phyloP scores from a whole-genome alignment of 306 rosid species.

The Cyamopsis tetragonoloba region DNA sequence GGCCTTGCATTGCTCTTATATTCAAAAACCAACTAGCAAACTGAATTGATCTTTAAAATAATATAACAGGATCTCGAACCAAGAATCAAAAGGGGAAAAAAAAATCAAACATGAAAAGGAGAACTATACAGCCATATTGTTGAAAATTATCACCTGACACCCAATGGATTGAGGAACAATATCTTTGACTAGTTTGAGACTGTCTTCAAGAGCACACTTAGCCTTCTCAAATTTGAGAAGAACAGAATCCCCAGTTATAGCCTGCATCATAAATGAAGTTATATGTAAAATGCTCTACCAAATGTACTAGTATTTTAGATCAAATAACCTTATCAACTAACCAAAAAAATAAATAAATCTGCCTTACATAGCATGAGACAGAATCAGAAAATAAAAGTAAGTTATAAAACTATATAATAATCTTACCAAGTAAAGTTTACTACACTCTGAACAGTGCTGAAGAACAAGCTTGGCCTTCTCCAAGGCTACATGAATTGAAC shows the following conservation, averaged over 20 bases:
- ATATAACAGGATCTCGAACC: background rate
- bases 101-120: constrained; percentile 11
- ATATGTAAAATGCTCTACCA: background rate
- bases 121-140: background rate
- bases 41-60: background rate
- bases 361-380: background rate
- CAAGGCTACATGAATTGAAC: constrained; percentile 78
- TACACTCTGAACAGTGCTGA: constrained; percentile 74
- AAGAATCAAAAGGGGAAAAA: background rate
- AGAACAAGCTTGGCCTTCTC: constrained; percentile 78
- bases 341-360: background rate
- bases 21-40: background rate
- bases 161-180: constrained; percentile 80
- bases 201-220: constrained; percentile 61
- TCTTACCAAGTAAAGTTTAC: constrained; percentile 84
- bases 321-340: background rate
- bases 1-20: background rate
- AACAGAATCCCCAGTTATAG: constrained; percentile 80
- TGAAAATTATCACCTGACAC: constrained; percentile 46
- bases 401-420: background rate
- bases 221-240: constrained; percentile 70
- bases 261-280: constrained; percentile 40
- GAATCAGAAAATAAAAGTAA: background rate
- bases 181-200: constrained; percentile 73
- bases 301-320: background rate